Base-by-base conservation (phyloP, 306 rosid species). In the Vigna trinervia region DNA sequence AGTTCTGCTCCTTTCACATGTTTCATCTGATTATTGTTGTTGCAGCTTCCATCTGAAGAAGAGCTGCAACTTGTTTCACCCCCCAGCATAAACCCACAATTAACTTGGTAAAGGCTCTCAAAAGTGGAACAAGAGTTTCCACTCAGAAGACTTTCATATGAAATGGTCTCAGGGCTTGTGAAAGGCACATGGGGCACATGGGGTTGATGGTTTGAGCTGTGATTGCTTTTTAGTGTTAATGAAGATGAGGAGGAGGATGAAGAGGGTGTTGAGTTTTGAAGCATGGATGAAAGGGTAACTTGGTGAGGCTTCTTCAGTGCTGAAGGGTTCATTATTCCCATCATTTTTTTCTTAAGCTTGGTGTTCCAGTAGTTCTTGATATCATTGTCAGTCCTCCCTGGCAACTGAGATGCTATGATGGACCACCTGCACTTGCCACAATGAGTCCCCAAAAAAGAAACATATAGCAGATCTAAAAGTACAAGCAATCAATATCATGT, bases 331-430 rank as follows among this genome's bases (percentile, higher is more conserved):
- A 74, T 48, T 71, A 70, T 53, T 68, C 69, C 66, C 84, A 88
- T 81, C 43, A 86, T 71, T 73, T 92, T 94, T 81, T 92, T 94
- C 96, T 92, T 94, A 1, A 94, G 96, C 79, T 92, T 92, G 23
- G 98, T 92, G 91, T 94, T 94, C 98, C 98, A 94, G 60, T 94
- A 89, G 82, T 94, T 94, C 86, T 94, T 94, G 32, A 94, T 88
- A 69, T 94, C 97, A 76, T 94, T 94, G 82, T 94, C 98, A 4
- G 98, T 94, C 73, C 98, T 88, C 2, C 97, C 96, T 12, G 91
- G 91, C 74, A 94, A 75, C 68, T 89, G 93, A 78, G 93, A 87
- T 84, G 98, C 98, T 81, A 94, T 94, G 26, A 94, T 82, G 72
- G 98, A 94, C 98, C 98, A 94, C 86, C 98, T 94, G 38, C 81